phyloP scores from a whole-genome alignment of 1,139 yeast species.

The Taphrina pruni region DNA sequence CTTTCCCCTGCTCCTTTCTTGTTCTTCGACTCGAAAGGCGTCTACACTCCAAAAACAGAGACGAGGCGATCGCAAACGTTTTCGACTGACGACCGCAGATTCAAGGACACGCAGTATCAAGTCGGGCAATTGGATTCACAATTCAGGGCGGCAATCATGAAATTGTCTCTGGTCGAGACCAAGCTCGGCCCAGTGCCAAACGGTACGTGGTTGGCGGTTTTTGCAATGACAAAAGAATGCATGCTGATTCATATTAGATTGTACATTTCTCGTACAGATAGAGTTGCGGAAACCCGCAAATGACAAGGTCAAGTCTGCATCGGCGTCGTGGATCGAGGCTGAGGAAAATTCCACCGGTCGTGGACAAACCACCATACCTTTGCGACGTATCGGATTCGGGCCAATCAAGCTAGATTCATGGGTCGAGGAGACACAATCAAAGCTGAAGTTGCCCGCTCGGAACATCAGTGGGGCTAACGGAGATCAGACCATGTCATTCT shows the following conservation, averaged over 20 bases:
- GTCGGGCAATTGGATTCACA: slow-evolving; percentile 44
- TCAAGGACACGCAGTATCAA: slow-evolving; percentile 16
- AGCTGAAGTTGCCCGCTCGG: slow-evolving; percentile 44
- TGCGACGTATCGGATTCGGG: slow-evolving; percentile 51
- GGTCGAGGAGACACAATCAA: slow-evolving; percentile 48
- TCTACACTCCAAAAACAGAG: no score
- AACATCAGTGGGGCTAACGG: neutral
- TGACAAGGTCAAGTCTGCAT: slow-evolving; percentile 7
- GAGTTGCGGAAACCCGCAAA: slow-evolving; percentile 21
- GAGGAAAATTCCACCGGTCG: slow-evolving; percentile 48
- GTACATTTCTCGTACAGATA: slow-evolving; percentile 45
- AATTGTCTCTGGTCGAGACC: slow-evolving; percentile 46
- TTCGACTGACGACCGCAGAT: neutral
- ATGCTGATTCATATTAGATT: slow-evolving; percentile 23
- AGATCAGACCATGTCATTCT: slow-evolving; percentile 11
- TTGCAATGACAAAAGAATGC: no score
- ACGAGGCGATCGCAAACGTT: neutral
- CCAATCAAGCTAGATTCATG: slow-evolving; percentile 49
- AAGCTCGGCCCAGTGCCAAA: slow-evolving; percentile 48
- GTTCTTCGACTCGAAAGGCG: no score
- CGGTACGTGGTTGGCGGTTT: slow-evolving; percentile 45
- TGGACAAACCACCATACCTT: slow-evolving; percentile 47
- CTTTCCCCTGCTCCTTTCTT: no score
- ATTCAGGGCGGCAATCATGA: slow-evolving; percentile 49
- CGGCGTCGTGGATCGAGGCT: slow-evolving; percentile 45